Evolutionary conservation across 1,284 basidiomycete genomes (phyloP), one percentile per base, ranked within the genome.

Genomic region (Termitomyces sp.): DNA sequence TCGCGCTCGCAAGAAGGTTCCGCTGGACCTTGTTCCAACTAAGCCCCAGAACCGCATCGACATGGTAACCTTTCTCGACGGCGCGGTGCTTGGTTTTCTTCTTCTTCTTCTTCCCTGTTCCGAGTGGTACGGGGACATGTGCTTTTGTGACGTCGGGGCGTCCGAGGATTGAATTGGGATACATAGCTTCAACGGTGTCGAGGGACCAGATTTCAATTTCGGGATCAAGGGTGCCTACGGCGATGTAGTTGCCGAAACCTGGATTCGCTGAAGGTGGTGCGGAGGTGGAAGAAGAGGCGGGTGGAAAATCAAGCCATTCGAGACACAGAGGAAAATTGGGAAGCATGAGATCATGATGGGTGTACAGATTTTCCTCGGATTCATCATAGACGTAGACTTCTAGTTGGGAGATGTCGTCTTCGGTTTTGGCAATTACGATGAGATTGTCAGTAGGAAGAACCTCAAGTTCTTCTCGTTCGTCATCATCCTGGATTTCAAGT

Each of bases 151-250:
- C 83, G 65, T 95, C 87, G 3, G 90, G 87, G 39, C 91, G 84
- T 9, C 97, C 97, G 24, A 99, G 84, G 51, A 99, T 85, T 53
- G 88, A 86, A 59, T 91, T 84, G 0, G 97, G 97, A 67, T 97
- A 99, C 75, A 98, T 88, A 9, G 92, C 86, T 64, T 99, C 97
- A 49, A 99, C 80, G 21, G 89, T 79, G 67, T 99, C 95, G 59
- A 98, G 80, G 40, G 91, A 93, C 94, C 96, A 99, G 61, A 99
- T 94, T 71, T 99, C 97, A 62, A 99, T 98, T 65, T 96, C 93
- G 13, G 96, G 96, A 62, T 99, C 96, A 61, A 99, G 86, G 3
- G 94, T 96, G 9, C 95, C 96, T 13, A 99, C 95, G 1, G 97
- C 97, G 60, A 99, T 86, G 68, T 90, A 98, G 71, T 88, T 97